Conservation (phyloP, 768 basidiomycete species). For the Hygrocybe coccinea region DNA sequence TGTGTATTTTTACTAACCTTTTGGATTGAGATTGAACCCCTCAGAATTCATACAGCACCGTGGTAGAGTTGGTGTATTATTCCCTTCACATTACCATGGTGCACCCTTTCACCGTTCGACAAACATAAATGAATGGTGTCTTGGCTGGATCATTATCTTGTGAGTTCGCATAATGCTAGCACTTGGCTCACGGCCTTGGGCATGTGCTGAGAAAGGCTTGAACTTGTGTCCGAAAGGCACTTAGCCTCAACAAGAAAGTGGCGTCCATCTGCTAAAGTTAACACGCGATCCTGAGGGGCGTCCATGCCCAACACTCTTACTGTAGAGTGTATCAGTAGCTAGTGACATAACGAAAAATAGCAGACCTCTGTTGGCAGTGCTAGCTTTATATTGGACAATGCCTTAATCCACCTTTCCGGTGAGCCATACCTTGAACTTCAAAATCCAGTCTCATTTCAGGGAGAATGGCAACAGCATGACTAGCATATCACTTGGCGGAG, state of each 20-base stretch:
- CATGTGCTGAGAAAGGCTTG: conserved; percentile 18
- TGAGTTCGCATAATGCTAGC: conserved; percentile 25
- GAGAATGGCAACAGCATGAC: conserved; percentile 23
- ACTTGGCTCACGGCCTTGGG: conserved; percentile 31
- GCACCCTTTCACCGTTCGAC: too few relatives aligned
- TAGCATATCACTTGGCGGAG: conserved; percentile 9
- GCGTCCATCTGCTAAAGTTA: conserved; percentile 20
- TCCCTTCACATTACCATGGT: too few relatives aligned
- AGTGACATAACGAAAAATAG: too few relatives aligned
- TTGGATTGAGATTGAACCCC: too few relatives aligned
- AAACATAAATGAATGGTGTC: conserved; percentile 31
- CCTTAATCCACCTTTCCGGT: conserved; percentile 28
- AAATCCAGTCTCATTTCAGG: conserved; percentile 24
- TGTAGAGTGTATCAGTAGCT: conserved; percentile 15
- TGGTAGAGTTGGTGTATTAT: too few relatives aligned
- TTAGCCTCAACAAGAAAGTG: conserved; percentile 27
- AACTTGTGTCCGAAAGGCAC: conserved; percentile 17
- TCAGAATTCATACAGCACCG: too few relatives aligned
- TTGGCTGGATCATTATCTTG: conserved; percentile 23
- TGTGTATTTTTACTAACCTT: too few relatives aligned
- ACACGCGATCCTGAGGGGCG: too few relatives aligned
- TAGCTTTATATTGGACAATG: conserved; percentile 24
- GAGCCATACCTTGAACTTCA: conserved; percentile 26
- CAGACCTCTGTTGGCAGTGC: conserved; percentile 23
- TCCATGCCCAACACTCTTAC: conserved; percentile 25